Percentiles rank a stretch among this genome's conserved stretches.
phyloP scores from a whole-genome alignment of 306 rosid species.

The Quercus glauca region DNA sequence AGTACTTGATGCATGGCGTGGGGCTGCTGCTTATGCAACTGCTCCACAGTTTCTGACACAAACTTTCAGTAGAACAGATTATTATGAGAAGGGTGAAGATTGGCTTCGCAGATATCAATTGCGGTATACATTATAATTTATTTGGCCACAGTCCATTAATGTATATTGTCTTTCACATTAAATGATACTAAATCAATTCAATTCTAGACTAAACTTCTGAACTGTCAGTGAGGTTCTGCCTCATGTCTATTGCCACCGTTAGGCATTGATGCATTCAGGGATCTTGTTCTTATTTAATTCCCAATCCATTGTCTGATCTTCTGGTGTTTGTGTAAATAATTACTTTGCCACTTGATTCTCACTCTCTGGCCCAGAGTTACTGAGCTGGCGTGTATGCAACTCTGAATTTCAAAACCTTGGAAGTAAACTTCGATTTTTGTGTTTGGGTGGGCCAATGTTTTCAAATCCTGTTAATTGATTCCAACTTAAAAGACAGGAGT shows the following conservation, averaged over 20 bases:
- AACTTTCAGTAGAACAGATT: slow-evolving; percentile 75
- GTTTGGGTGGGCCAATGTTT: background rate
- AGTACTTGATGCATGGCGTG: slow-evolving; percentile 92
- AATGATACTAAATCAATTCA: slow-evolving; percentile 8
- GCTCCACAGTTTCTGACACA: slow-evolving; percentile 60
- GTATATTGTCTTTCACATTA: slow-evolving; percentile 12
- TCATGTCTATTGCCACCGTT: background rate
- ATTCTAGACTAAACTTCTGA: background rate
- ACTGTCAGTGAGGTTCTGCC: background rate
- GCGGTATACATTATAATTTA: slow-evolving; percentile 45
- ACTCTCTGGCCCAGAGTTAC: background rate
- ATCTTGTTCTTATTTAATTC: background rate
- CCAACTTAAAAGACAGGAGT: no score
- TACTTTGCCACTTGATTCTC: background rate
- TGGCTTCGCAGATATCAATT: slow-evolving; percentile 74
- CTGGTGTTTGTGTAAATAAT: background rate
- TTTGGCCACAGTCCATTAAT: slow-evolving; percentile 3
- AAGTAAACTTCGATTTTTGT: background rate
- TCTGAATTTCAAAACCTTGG: background rate
- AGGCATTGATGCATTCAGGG: background rate
- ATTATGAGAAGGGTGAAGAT: slow-evolving; percentile 86
- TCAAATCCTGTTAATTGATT: no score
- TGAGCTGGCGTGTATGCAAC: background rate
- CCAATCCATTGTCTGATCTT: background rate
- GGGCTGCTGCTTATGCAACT: slow-evolving; percentile 82